Base-by-base conservation (phyloP, 139 green algal genomes). In the Chlamydomonas sphaeroides region DNA sequence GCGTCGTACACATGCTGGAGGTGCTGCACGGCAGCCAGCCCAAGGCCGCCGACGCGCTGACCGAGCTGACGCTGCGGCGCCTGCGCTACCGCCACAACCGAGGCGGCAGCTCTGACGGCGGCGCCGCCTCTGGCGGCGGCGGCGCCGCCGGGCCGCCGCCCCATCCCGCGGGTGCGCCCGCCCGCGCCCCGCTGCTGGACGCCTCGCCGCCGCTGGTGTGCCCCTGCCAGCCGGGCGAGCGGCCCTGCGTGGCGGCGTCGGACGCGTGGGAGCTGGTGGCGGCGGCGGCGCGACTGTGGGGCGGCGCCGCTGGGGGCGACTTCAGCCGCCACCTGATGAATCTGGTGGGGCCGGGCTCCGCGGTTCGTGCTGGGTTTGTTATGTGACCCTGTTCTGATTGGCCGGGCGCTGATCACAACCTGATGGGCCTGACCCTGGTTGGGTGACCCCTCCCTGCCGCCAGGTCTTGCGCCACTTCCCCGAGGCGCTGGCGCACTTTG, bases 401-500 rank as follows among this genome's bases (percentile, higher is more conserved):
- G n/a, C n/a, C n/a, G n/a, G n/a, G n/a, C n/a, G n/a, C n/a, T n/a
- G n/a, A n/a, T n/a, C n/a, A n/a, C n/a, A n/a, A n/a, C n/a, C n/a
- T n/a, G n/a, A n/a, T n/a, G n/a, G n/a, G n/a, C n/a, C n/a, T n/a
- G n/a, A n/a, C n/a, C n/a, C n/a, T n/a, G n/a, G n/a, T n/a, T n/a
- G n/a, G n/a, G n/a, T n/a, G n/a, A n/a, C n/a, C n/a, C n/a, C n/a
- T n/a, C n/a, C n/a, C n/a, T n/a, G n/a, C n/a, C n/a, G n/a, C n/a
- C n/a, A n/a, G n/a, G n/a, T n/a, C n/a, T n/a, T 66, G 30, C 18
- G 14, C 1, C 59, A 66, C 30, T 66, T 66, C 38, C 59, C 59
- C 0, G 59, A 66, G 59, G 59, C 59, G 59, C 30, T n/a, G 59
- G 59, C 59, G 59, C 59, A 66, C 59, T 66, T 66, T 66, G 59